Conservation (phyloP, 495 filamentous ascomycete genomes). For the Xylaria venustula region DNA sequence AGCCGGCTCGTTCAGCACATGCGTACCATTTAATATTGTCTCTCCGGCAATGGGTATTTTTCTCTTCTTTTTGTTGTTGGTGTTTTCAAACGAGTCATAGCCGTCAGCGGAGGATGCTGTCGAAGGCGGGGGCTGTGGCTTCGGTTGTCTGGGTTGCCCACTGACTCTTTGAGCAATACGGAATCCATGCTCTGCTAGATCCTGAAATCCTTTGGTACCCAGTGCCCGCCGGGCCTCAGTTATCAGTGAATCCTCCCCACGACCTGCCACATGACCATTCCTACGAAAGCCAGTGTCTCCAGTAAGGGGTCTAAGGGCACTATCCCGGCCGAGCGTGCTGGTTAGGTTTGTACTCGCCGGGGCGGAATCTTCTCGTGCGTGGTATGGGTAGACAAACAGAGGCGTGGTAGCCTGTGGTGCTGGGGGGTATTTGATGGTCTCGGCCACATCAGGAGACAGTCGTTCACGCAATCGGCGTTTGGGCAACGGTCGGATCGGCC, state of each 20-base stretch:
- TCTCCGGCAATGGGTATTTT: constrained; percentile 91
- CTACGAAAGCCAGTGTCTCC: constrained; percentile 24
- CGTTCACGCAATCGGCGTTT: constrained; percentile 82
- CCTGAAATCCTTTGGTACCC: constrained; percentile 23
- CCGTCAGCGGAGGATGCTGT: constrained; percentile 69
- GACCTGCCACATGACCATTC: constrained; percentile 33
- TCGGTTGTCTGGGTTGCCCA: constrained; percentile 38
- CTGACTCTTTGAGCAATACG: constrained; percentile 26
- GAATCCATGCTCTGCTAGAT: constrained; percentile 23
- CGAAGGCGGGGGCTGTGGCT: constrained; percentile 46
- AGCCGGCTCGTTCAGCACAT: constrained; percentile 49
- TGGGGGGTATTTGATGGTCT: constrained; percentile 77
- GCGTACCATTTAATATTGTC: constrained; percentile 50
- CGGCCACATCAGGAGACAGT: constrained; percentile 78
- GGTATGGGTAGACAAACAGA: constrained; percentile 73
- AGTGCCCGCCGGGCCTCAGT: constrained; percentile 27
- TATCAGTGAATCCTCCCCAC: constrained; percentile 37
- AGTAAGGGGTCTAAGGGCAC: constrained; percentile 29
- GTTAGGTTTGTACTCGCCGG: constrained; percentile 20
- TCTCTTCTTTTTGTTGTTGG: constrained; percentile 98
- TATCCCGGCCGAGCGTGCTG: constrained; percentile 28
- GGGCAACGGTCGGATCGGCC: constrained; percentile 90
- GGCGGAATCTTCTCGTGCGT: constrained; percentile 36
- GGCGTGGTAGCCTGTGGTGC: constrained; percentile 64
- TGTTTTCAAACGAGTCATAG: constrained; percentile 97